phyloP scores from a whole-genome alignment of 768 basidiomycete genomes.

The Cystobasidium tubakii region DNA sequence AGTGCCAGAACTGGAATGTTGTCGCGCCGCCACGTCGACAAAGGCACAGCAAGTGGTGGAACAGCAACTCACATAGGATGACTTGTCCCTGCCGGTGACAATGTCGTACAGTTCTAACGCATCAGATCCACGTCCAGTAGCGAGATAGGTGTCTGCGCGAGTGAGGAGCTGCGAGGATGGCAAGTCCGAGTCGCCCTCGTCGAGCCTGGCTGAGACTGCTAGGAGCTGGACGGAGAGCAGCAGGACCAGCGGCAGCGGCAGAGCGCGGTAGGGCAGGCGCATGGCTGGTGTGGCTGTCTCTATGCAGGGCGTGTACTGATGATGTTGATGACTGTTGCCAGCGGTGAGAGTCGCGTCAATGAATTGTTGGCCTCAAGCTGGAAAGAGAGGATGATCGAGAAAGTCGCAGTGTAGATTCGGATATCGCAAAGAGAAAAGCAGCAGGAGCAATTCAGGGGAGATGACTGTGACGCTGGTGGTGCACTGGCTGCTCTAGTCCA shows the following conservation, averaged over 20 bases:
- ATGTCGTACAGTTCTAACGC: conserved; percentile 35
- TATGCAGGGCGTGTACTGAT: neutral
- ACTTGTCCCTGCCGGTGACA: conserved; percentile 17
- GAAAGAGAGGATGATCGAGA: neutral
- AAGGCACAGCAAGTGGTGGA: neutral
- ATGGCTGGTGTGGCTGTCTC: neutral
- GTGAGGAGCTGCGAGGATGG: conserved; percentile 30
- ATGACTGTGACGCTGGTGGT: no score
- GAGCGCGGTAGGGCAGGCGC: neutral
- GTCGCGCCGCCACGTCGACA: conserved; percentile 2
- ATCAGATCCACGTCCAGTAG: neutral
- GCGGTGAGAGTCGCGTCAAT: neutral
- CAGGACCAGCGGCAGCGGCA: neutral
- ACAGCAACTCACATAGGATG: conserved; percentile 25
- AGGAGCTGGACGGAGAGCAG: neutral
- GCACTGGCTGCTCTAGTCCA: no score
- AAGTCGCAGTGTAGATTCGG: neutral
- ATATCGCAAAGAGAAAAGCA: neutral
- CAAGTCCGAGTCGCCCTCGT: neutral
- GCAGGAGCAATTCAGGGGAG: neutral
- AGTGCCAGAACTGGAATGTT: no score
- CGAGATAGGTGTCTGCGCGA: conserved; percentile 16
- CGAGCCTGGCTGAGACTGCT: neutral
- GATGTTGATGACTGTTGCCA: neutral
- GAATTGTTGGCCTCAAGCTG: neutral